Conservation (phyloP, 257 asterid species). For the Striga asiatica region DNA sequence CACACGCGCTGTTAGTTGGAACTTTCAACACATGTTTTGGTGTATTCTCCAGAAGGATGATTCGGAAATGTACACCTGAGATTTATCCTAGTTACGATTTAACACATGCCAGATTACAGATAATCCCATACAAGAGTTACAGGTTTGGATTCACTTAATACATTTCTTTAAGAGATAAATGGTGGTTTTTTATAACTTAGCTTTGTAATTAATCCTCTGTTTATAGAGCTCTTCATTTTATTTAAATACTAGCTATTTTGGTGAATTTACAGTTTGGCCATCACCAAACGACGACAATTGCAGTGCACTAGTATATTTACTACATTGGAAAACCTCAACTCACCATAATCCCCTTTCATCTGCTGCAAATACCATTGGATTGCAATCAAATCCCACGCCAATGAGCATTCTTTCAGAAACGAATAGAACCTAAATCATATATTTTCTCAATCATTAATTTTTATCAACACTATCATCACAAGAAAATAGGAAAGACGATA, state of each 20-base stretch:
- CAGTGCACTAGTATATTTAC: background rate
- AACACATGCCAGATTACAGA: too few relatives aligned
- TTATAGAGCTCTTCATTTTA: too few relatives aligned
- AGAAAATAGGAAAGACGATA: constrained; percentile 14
- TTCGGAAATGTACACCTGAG: background rate
- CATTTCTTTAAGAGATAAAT: too few relatives aligned
- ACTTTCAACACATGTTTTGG: background rate
- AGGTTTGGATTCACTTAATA: too few relatives aligned
- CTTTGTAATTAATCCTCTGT: too few relatives aligned
- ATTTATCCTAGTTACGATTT: background rate
- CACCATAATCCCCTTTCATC: constrained; percentile 91
- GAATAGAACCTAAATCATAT: constrained; percentile 60
- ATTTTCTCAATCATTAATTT: constrained; percentile 11
- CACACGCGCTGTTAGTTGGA: constrained; percentile 12
- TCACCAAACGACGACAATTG: background rate
- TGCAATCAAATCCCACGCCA: constrained; percentile 97
- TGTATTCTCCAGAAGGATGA: background rate
- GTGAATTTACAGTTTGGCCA: background rate
- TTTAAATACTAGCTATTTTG: too few relatives aligned
- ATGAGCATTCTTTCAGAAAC: constrained; percentile 81
- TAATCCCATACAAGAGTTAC: too few relatives aligned
- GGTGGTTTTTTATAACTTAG: too few relatives aligned
- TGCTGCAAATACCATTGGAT: constrained; percentile 80
- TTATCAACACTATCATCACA: constrained; percentile 17
- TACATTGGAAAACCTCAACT: constrained; percentile 21